Percentiles rank a stretch among this genome's conserved stretches.
Evolutionary conservation across 306 rosid species (phyloP).

Genomic region (Rosa multiflora): DNA sequence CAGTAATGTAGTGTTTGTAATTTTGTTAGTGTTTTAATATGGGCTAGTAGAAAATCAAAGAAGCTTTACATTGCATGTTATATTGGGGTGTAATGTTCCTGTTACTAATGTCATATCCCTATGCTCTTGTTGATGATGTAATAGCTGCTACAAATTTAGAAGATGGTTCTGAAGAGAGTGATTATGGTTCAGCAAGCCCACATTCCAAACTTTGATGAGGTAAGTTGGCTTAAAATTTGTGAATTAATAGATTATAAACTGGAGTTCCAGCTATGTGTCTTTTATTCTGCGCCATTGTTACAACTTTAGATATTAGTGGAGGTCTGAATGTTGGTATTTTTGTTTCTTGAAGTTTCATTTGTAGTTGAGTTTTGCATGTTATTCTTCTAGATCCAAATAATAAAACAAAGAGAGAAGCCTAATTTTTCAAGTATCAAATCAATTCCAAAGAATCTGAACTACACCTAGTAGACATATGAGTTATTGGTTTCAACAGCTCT

Average conservation of each 20-base stretch:
- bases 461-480: not conserved
- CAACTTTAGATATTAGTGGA: not conserved
- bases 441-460: too few relatives aligned
- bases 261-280: not conserved
- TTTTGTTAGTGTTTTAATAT: too few relatives aligned
- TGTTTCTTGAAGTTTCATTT: slow-evolving; percentile 5
- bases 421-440: not conserved
- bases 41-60: too few relatives aligned
- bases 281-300: not conserved
- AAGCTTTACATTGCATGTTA: too few relatives aligned
- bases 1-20: too few relatives aligned
- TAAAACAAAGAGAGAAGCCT: not conserved
- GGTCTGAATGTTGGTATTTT: not conserved
- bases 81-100: too few relatives aligned
- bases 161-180: slow-evolving; percentile 45
- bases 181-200: slow-evolving; percentile 42
- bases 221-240: slow-evolving; percentile 25
- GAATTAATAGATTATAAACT: not conserved
- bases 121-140: too few relatives aligned
- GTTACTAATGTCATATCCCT: too few relatives aligned
- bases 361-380: not conserved
- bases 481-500: not conserved
- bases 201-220: slow-evolving; percentile 61
- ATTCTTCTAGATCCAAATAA: not conserved
- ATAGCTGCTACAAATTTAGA: too few relatives aligned